Conservation (phyloP, 768 basidiomycete species). For the Kwoniella heveanensis region DNA sequence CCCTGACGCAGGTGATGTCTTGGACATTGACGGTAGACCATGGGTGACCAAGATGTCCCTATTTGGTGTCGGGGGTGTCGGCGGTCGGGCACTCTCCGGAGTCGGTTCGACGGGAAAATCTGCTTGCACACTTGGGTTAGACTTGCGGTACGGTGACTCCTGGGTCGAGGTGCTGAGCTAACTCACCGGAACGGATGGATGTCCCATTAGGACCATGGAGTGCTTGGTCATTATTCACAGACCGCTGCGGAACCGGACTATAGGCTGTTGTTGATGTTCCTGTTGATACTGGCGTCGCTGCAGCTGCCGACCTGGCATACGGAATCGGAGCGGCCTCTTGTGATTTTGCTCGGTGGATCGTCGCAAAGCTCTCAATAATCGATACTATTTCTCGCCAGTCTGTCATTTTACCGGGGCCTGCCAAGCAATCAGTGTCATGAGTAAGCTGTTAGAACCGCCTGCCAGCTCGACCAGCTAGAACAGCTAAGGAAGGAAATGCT, state of each 20-base stretch:
- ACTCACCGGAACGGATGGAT: too few species aligned
- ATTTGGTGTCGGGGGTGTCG: slow-evolving; percentile 17
- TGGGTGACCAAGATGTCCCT: neutral
- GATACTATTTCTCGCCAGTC: slow-evolving; percentile 83
- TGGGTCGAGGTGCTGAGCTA: neutral
- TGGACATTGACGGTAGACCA: neutral
- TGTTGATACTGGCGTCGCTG: too few species aligned
- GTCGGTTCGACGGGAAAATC: neutral
- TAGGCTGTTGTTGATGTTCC: neutral
- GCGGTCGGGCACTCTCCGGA: slow-evolving; percentile 6
- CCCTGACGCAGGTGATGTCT: neutral
- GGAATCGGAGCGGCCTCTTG: neutral
- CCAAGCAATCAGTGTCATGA: neutral
- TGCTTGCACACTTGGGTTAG: neutral
- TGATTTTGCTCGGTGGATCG: slow-evolving; percentile 4
- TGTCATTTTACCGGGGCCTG: slow-evolving; percentile 91
- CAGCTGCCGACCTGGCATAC: neutral
- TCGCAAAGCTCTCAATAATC: slow-evolving; percentile 50
- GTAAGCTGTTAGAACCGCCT: too few species aligned
- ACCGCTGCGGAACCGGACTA: neutral
- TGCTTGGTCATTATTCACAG: too few species aligned
- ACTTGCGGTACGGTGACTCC: too few species aligned
- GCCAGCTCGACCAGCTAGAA: too few species aligned
- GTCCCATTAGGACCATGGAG: too few species aligned
- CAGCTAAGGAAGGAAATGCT: too few species aligned